Evolutionary conservation across 257 asterid species (phyloP).

Genomic region (Rhazya stricta): DNA sequence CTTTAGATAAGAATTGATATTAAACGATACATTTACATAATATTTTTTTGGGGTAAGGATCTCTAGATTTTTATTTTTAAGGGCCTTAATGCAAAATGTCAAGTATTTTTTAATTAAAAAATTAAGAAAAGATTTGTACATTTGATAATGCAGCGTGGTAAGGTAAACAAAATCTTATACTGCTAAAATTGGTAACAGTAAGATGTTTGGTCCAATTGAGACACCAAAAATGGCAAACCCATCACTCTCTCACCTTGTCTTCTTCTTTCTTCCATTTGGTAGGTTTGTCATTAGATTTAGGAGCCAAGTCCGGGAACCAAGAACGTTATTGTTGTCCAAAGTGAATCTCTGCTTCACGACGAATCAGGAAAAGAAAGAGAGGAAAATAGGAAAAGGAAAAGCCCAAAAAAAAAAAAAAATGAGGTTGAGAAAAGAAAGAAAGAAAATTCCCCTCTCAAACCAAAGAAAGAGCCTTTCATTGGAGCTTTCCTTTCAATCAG

Average conservation of each 20-base stretch:
- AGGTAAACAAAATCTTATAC: no score
- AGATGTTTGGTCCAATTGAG: not conserved
- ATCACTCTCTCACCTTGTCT: conserved; percentile 17
- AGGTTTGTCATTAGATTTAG: conserved; percentile 52
- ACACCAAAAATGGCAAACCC: not conserved
- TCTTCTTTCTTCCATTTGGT: conserved; percentile 60
- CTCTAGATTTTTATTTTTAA: no score
- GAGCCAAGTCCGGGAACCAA: conserved; percentile 53
- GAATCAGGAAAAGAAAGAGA: conserved; percentile 18
- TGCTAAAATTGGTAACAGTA: no score
- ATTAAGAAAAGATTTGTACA: no score
- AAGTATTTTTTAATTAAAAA: no score
- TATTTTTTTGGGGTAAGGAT: no score
- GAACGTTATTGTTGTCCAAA: conserved; percentile 24
- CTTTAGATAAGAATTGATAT: no score
- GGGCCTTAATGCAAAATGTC: no score
- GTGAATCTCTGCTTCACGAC: conserved; percentile 32
- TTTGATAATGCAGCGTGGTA: no score
- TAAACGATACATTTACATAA: no score
- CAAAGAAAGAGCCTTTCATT: conserved; percentile 25
- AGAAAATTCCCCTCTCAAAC: conserved; percentile 8
- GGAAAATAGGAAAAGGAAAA: conserved; percentile 9
- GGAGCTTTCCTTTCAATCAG: conserved; percentile 33
- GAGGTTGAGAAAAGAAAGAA: conserved; percentile 6
- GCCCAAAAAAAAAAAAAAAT: not conserved